These are phyloP conservation scores for Fistulinella staudtii DNA, from an alignment of 1,284 basidiomycete genomes.

Conservation along the genomic window DNA sequence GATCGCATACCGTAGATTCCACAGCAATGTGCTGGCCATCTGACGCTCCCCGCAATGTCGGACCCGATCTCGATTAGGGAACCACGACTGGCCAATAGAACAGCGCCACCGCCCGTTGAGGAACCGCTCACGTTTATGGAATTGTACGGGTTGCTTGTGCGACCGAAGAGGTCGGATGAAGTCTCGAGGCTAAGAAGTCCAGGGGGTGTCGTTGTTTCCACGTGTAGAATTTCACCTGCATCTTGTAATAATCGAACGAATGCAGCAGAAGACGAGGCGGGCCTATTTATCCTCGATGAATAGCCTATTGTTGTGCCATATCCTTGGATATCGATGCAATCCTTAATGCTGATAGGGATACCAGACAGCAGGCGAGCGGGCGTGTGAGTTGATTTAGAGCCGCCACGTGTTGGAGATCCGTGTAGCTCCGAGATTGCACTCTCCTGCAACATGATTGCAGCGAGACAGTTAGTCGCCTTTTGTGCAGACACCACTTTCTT, in stretches of 20 bases:
- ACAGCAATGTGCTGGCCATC: conserved; percentile 52
- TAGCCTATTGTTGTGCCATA: conserved; percentile 51
- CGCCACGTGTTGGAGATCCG: background rate
- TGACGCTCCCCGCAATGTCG: conserved; percentile 46
- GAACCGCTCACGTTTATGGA: conserved; percentile 42
- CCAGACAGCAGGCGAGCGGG: conserved; percentile 23
- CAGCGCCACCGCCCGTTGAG: conserved; percentile 47
- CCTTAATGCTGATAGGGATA: conserved; percentile 32
- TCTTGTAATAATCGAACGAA: conserved; percentile 43
- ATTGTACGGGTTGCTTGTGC: conserved; percentile 45
- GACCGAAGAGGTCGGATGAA: conserved; percentile 50
- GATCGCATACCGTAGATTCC: conserved; percentile 55
- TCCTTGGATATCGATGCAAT: conserved; percentile 38
- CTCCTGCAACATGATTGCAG: conserved; percentile 19
- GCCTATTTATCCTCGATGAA: conserved; percentile 38
- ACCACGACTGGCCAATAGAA: conserved; percentile 43
- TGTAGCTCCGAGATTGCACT: background rate
- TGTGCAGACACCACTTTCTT: conserved; percentile 33
- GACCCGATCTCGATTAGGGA: conserved; percentile 47
- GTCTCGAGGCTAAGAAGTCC: conserved; percentile 56
- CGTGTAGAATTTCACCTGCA: conserved; percentile 49
- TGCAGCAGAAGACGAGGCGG: conserved; percentile 33
- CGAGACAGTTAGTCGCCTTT: conserved; percentile 32
- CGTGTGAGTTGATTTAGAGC: background rate
- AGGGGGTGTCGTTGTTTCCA: conserved; percentile 49